These are phyloP conservation scores for Croton setiger DNA, from an alignment of 441 rosid species.

Conservation along the genomic window DNA sequence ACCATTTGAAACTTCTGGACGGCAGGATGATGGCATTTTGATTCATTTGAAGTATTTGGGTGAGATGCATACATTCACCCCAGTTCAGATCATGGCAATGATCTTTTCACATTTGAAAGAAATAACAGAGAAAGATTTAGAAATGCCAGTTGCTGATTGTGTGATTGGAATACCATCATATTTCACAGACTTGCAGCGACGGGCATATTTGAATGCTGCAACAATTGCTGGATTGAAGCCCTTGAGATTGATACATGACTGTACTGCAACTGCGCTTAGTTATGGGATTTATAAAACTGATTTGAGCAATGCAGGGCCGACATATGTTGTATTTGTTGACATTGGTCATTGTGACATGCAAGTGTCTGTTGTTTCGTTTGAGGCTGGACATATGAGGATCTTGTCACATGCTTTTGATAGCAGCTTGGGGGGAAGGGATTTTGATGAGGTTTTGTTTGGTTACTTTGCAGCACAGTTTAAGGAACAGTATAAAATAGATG, in stretches of 20 bases:
- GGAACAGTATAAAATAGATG: constrained; percentile 77
- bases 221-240: constrained; percentile 80
- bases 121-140: constrained; percentile 67
- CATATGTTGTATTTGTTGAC: constrained; percentile 68
- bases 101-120: constrained; percentile 83
- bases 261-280: constrained; percentile 87
- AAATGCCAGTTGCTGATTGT: constrained; percentile 63
- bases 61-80: constrained; percentile 55
- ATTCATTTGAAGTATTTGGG: constrained; percentile 64
- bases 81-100: constrained; percentile 87
- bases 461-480: constrained; percentile 75
- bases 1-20: constrained; percentile 68
- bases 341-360: constrained; percentile 92
- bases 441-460: constrained; percentile 72
- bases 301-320: constrained; percentile 46
- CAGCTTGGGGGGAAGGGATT: constrained; percentile 87
- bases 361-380: constrained; percentile 63
- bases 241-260: constrained; percentile 90
- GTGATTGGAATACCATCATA: constrained; percentile 93
- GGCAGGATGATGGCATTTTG: constrained; percentile 63
- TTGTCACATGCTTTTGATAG: constrained; percentile 78
- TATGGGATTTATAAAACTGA: constrained; percentile 94
- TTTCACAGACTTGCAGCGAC: constrained; percentile 79
- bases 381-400: constrained; percentile 68
- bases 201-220: constrained; percentile 80